Percentiles rank a stretch among this genome's conserved stretches.
Conservation (phyloP, 352 stramenopile species). For the Phytophthora macrochlamydospora region DNA sequence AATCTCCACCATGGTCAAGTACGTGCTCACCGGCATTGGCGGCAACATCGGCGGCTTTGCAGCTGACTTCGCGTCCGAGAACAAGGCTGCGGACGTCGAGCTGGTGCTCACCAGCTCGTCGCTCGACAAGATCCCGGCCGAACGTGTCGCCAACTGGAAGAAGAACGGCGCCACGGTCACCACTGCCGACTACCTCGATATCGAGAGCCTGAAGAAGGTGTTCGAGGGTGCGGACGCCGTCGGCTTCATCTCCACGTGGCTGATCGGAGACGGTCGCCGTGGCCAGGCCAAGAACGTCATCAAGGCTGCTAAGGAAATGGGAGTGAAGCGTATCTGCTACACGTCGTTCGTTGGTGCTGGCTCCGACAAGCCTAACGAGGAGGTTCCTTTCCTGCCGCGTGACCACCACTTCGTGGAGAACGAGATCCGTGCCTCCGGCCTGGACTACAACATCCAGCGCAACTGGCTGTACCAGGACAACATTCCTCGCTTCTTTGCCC, state of each 20-base stretch:
- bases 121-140: slow-evolving; percentile 12
- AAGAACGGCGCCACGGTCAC: slow-evolving; percentile 19
- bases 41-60: slow-evolving; percentile 30
- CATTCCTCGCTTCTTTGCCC: slow-evolving; percentile 7
- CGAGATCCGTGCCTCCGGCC: slow-evolving; percentile 6
- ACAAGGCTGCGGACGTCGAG: slow-evolving; percentile 21
- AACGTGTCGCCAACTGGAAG: slow-evolving; percentile 16
- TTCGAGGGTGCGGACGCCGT: slow-evolving; percentile 16
- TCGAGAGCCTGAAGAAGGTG: slow-evolving; percentile 12
- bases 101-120: slow-evolving; percentile 12
- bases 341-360: slow-evolving; percentile 6
- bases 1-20: slow-evolving; percentile 31
- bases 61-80: slow-evolving; percentile 27
- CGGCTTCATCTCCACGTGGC: slow-evolving; percentile 15
- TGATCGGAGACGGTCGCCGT: slow-evolving; percentile 10
- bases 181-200: slow-evolving; percentile 7
- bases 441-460: slow-evolving; percentile 19
- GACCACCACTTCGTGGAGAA: slow-evolving; percentile 13
- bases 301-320: slow-evolving; percentile 8
- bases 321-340: slow-evolving; percentile 16
- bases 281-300: slow-evolving; percentile 6
- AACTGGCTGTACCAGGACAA: slow-evolving; percentile 14
- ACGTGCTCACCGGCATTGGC: slow-evolving; percentile 32
- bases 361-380: slow-evolving; percentile 4
- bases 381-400: slow-evolving; percentile 10